Percentiles rank a stretch among this genome's conserved stretches.
These are phyloP conservation scores for Henckelia pumila DNA, from an alignment of 257 asterid genomes.

Conservation along the genomic window DNA sequence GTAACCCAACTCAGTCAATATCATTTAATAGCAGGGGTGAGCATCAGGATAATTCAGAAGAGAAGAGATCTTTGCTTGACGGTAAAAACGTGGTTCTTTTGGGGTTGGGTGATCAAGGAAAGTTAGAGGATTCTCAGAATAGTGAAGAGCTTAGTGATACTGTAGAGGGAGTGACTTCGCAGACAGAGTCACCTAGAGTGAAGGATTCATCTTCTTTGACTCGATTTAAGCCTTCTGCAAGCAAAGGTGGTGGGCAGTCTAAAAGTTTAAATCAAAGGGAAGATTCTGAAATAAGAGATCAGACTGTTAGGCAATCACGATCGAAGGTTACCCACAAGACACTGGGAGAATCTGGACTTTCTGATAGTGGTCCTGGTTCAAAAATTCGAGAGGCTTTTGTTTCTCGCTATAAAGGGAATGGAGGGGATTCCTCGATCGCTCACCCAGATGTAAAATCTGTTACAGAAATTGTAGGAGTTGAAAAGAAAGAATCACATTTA, in stretches of 20 bases:
- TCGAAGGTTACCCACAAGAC: constrained; percentile 39
- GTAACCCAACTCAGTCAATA: constrained; percentile 42
- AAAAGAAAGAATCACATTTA: constrained; percentile 33
- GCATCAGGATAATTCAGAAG: constrained; percentile 39
- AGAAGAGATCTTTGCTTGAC: constrained; percentile 31
- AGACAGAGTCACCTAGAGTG: constrained; percentile 33
- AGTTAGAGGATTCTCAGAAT: constrained; percentile 31
- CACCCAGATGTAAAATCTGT: constrained; percentile 39
- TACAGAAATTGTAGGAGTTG: constrained; percentile 36
- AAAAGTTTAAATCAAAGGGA: constrained; percentile 40
- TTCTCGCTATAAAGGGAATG: constrained; percentile 43
- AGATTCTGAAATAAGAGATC: constrained; percentile 35
- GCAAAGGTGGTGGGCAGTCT: constrained; percentile 36
- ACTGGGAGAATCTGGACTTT: constrained; percentile 33
- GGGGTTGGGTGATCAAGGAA: constrained; percentile 33
- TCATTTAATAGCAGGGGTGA: constrained; percentile 37
- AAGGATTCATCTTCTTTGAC: constrained; percentile 31
- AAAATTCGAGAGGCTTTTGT: constrained; percentile 46
- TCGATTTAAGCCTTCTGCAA: constrained; percentile 27
- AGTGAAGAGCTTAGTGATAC: constrained; percentile 31
- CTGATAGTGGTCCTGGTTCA: constrained; percentile 41
- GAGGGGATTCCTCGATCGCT: constrained; percentile 36
- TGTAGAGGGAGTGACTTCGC: constrained; percentile 7
- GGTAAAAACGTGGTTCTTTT: constrained; percentile 16
- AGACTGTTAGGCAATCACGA: constrained; percentile 31